Percentiles rank a stretch among this genome's conserved stretches.
These are phyloP conservation scores for Talaromyces sp. DNA, from an alignment of 2,329 filamentous ascomycete species.

Conservation along the genomic window DNA sequence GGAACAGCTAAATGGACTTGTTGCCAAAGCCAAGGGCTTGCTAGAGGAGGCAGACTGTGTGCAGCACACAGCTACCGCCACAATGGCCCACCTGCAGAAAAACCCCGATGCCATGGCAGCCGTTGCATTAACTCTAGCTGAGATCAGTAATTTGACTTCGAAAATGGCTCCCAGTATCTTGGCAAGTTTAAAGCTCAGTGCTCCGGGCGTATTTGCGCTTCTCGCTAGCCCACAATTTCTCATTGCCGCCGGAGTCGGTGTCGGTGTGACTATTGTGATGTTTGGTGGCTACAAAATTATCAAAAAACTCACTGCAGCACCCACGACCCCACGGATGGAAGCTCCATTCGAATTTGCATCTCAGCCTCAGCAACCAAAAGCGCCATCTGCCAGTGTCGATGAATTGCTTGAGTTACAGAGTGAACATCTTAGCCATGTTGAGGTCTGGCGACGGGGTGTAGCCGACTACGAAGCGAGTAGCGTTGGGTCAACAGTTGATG, in stretches of 20 bases:
- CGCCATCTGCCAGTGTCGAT: conserved; percentile 44
- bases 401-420: conserved; percentile 55
- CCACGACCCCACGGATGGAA: conserved; percentile 12
- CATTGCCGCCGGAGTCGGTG: conserved; percentile 82
- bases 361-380: conserved; percentile 4
- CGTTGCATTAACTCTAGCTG: conserved; percentile 85
- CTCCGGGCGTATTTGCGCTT: conserved; percentile 81
- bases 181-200: conserved; percentile 69
- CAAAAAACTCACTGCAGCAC: conserved; percentile 65
- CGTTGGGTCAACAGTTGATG: conserved; percentile 60
- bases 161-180: conserved; percentile 85
- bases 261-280: conserved; percentile 92
- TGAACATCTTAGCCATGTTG: conserved; percentile 55
- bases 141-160: conserved; percentile 75
- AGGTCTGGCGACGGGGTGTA: conserved; percentile 62
- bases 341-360: neutral
- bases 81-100: conserved; percentile 74
- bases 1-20: conserved; percentile 62
- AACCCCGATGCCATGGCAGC: conserved; percentile 90
- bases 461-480: conserved; percentile 55
- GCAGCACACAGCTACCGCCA: conserved; percentile 77
- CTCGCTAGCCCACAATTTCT: conserved; percentile 90
- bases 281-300: conserved; percentile 97
- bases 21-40: conserved; percentile 70
- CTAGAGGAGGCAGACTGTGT: conserved; percentile 85